These are phyloP conservation scores for Sarocladium oryzae DNA, from an alignment of 2,329 filamentous ascomycete species.

Conservation along the genomic window DNA sequence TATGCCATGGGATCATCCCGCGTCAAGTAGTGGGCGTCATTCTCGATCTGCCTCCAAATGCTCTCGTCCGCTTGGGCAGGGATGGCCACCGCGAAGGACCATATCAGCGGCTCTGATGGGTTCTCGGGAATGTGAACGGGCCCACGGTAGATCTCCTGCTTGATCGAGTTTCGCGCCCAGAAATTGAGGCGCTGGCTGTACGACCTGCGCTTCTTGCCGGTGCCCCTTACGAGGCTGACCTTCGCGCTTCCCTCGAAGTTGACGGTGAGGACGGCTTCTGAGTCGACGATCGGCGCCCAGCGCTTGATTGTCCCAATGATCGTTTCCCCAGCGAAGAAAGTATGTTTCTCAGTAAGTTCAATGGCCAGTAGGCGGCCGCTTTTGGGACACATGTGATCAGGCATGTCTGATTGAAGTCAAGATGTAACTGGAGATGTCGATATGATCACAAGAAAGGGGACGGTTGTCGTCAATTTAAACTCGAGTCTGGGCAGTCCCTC, in stretches of 20 bases:
- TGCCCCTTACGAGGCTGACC: conserved; percentile 13
- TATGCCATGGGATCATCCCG: conserved; percentile 9
- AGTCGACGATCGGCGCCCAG: conserved; percentile 13
- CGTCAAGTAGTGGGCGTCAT: background rate
- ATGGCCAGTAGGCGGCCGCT: background rate
- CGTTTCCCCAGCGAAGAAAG: conserved; percentile 13
- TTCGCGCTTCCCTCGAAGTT: conserved; percentile 17
- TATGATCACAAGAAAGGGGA: no score
- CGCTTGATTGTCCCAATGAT: conserved; percentile 15
- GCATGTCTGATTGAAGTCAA: no score
- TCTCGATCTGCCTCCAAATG: background rate
- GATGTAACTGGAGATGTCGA: no score
- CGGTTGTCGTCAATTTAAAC: no score
- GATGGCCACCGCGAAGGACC: conserved; percentile 19
- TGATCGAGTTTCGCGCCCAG: conserved; percentile 10
- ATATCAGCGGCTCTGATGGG: conserved; percentile 8
- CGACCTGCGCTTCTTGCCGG: conserved; percentile 10
- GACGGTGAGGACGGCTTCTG: conserved; percentile 15
- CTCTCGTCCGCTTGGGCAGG: conserved; percentile 11
- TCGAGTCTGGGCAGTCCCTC: no score
- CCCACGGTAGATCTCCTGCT: conserved; percentile 11
- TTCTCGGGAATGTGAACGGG: conserved; percentile 15
- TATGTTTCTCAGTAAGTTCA: background rate
- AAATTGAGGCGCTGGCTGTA: conserved; percentile 17
- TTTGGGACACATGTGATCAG: background rate